Conservation (phyloP, 306 rosid species). For the Castanopsis chinensis region DNA sequence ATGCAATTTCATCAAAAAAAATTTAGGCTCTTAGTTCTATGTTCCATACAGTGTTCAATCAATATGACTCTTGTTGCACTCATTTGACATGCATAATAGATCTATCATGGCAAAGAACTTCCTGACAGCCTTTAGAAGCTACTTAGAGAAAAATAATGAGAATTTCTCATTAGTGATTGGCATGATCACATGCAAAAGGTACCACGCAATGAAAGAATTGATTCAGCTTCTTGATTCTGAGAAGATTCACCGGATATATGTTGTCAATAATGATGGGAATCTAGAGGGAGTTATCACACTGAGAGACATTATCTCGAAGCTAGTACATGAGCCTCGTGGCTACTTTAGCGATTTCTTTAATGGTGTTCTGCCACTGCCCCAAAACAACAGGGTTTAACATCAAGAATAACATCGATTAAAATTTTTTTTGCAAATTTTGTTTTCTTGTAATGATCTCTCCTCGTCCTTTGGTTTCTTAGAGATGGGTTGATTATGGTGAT, state of each 20-base stretch:
- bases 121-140: slow-evolving; percentile 66
- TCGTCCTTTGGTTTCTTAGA: slow-evolving; percentile 12
- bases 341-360: slow-evolving; percentile 98
- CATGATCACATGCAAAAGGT: slow-evolving; percentile 66
- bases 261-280: slow-evolving; percentile 61
- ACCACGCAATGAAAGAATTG: slow-evolving; percentile 63
- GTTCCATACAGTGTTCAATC: neutral
- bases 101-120: slow-evolving; percentile 80
- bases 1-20: neutral
- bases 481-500: slow-evolving; percentile 24
- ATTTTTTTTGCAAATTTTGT: neutral
- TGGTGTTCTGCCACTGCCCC: slow-evolving; percentile 88
- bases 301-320: slow-evolving; percentile 91
- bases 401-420: slow-evolving; percentile 10
- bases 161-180: slow-evolving; percentile 40
- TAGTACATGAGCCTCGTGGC: slow-evolving; percentile 92
- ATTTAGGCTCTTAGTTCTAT: neutral
- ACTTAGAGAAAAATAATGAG: slow-evolving; percentile 54
- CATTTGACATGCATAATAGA: slow-evolving; percentile 53
- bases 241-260: slow-evolving; percentile 73
- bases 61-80: slow-evolving; percentile 6
- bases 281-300: slow-evolving; percentile 86
- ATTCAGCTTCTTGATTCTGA: slow-evolving; percentile 69
- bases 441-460: neutral
- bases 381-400: slow-evolving; percentile 64